Evolutionary conservation across 768 basidiomycete species (phyloP), one percentile per base, ranked within the genome.

Genomic region (Dendrothele bispora): DNA sequence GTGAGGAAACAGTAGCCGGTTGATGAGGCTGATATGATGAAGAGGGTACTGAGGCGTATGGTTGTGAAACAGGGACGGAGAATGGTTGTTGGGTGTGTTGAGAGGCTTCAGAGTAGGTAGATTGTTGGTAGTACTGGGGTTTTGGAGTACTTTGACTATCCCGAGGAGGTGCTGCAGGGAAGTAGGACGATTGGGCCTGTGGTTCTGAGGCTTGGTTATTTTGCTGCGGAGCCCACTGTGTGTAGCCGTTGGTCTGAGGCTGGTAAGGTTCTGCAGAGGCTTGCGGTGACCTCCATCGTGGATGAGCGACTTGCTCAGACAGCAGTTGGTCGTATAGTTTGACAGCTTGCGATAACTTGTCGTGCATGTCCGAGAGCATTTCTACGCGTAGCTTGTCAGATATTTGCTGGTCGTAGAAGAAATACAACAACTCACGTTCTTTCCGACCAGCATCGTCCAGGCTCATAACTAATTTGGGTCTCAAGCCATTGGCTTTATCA

Each of bases 301-400:
- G 87, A 34, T 80, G 83, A 2, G 84, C 75, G 10, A 94, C 74
- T 61, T 95, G 90, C 54, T 90, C 80, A 21, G 93, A 93, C 35
- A 95, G 71, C 18, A 97, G 72, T 45, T 86, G 80, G 55, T 98
- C 95, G 61, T 98, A 98, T 3, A 97, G 70, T 61, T 88, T 87
- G 37, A 98, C 92, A 0, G 91, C 93, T 63, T 95, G 83, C 1
- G 91, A 89, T 8, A 99, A 67, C 66, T 98, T 95, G 39, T 88
- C 86, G 57, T 98, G 89, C 93, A 98, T 98, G 40, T 98, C 94
- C 6, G 83, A 74, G 28, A 99, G 71, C 61, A 95, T 75, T 64
- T 94, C 94, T 93, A 60, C 5, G 38, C 37, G 20, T 28, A 32
- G 25, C 26, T 15, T 29, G 27, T 24, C 21, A 48, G 29, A 48